Conservation (phyloP, 2,329 filamentous ascomycete genomes). For the Cytospora schulzeri region DNA sequence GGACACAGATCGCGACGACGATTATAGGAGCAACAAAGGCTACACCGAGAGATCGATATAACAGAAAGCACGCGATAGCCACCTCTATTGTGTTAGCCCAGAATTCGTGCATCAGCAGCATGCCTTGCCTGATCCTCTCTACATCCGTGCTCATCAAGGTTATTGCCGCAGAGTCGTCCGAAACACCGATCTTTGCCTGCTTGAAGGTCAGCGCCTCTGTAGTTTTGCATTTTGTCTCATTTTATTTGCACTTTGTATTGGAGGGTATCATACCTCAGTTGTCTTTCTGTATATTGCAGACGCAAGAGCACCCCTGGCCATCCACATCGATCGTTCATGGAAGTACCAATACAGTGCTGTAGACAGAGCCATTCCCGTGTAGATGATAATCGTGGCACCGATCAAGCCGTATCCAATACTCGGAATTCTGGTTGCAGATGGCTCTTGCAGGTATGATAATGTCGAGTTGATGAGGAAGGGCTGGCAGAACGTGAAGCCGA, state of each 20-base stretch:
- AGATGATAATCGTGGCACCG: conserved; percentile 37
- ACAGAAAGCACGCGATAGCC: conserved; percentile 38
- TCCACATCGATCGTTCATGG: conserved; percentile 27
- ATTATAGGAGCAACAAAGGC: conserved; percentile 39
- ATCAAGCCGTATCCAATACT: conserved; percentile 39
- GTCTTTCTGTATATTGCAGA: conserved; percentile 40
- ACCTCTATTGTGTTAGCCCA: conserved; percentile 41
- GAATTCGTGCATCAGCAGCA: conserved; percentile 37
- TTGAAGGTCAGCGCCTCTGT: neutral
- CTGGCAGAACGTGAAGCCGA: conserved; percentile 46
- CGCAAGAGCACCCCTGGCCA: conserved; percentile 35
- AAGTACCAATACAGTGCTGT: conserved; percentile 39
- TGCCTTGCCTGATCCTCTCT: conserved; percentile 38
- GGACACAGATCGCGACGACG: conserved; percentile 33
- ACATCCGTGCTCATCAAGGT: conserved; percentile 45
- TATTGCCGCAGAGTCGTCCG: conserved; percentile 37
- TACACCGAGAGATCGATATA: conserved; percentile 37
- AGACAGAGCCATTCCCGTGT: conserved; percentile 39
- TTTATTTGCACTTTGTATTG: neutral
- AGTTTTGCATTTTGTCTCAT: conserved; percentile 33
- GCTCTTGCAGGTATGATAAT: conserved; percentile 38
- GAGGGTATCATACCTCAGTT: conserved; percentile 28
- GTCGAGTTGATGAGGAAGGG: conserved; percentile 46
- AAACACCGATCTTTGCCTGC: conserved; percentile 31
- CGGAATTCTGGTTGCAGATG: conserved; percentile 29